A percentile compares a stretch with the other conserved stretches of the same genome.
Evolutionary conservation across 2,329 filamentous ascomycete genomes (phyloP).

Genomic region (Ophiocordyceps camponoti-saundersi): DNA sequence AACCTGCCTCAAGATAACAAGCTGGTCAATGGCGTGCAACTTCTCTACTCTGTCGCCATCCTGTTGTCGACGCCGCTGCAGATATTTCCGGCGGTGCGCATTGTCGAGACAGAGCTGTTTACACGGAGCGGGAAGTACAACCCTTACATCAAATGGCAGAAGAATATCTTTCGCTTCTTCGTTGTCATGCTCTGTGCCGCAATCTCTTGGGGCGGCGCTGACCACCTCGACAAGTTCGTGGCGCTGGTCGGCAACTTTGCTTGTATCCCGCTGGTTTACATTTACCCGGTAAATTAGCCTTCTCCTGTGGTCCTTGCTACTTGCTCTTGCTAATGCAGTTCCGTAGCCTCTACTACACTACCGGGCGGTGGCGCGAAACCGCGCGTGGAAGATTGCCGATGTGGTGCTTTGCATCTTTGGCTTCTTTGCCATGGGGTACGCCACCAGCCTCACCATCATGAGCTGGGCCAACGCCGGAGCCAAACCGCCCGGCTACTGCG

Average conservation of each 20-base stretch:
- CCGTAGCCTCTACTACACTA: constrained; percentile 79
- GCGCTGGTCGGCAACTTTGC: constrained; percentile 93
- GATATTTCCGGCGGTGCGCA: constrained; percentile 94
- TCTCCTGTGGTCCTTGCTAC: too few species aligned
- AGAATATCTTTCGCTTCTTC: constrained; percentile 91
- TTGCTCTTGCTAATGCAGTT: constrained; percentile 13
- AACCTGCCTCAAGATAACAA: constrained; percentile 94
- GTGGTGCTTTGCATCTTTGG: constrained; percentile 68
- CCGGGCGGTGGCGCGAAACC: constrained; percentile 56
- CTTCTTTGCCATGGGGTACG: constrained; percentile 77
- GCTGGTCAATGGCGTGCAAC: constrained; percentile 88
- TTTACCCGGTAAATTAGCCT: constrained; percentile 67
- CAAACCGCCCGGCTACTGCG: constrained; percentile 35
- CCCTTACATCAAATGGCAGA: constrained; percentile 98
- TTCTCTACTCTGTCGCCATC: constrained; percentile 96
- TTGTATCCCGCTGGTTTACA: constrained; percentile 90
- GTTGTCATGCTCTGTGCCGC: constrained; percentile 73
- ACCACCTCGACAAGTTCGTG: constrained; percentile 93
- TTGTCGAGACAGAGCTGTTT: constrained; percentile 87
- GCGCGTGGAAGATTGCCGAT: constrained; percentile 53
- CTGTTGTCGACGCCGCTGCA: constrained; percentile 87
- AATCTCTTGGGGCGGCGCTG: constrained; percentile 84
- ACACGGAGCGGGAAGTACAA: constrained; percentile 94
- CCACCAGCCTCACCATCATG: constrained; percentile 68
- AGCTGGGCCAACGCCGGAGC: constrained; percentile 59